Evolutionary conservation across 345 rosid species (phyloP), one percentile per base, ranked within the genome.

Genomic region (Heritiera littoralis): DNA sequence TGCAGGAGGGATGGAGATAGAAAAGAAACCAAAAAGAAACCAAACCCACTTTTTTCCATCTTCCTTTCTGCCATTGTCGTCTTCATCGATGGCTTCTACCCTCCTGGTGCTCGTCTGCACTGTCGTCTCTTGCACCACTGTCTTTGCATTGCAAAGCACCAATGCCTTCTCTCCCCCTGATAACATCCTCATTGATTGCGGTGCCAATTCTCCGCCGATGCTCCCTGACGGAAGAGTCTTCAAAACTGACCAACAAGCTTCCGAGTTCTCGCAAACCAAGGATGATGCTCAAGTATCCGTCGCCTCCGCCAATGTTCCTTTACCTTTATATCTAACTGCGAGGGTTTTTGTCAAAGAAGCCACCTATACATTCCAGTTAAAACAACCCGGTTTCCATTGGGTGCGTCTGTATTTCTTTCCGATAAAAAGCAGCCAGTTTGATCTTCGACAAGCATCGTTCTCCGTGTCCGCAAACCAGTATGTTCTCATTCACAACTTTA

Each of bases 321-420:
- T 90, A 1, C 87, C 95, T 5, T 77, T 93, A 6, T 93, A 89
- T 78, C 75, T 83, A 43, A 78, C 86, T 0, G 95, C 94, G 1
- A 89, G 92, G 77, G 85, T 93, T 80, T 93, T 93, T 75, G 64
- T 14, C 1, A 79, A 89, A 54, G 87, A 90, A 76, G 86, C 95
- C 30, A 88, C 85, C 32, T 93, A 91, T 60, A 74, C 83, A 2
- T 90, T 93, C 71, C 80, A 81, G 28, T 60, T 91, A 80, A 81
- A 85, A 0, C 78, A 76, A 7, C 89, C 95, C 9, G 95, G 97
- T 11, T 92, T 86, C 83, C 97, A 92, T 81, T 92, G 92, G 92
- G 82, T 92, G 72, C 92, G 97, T 4, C 90, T 92, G 46, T 90
- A 92, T 82, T 89, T 92, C 82, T 86, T 71, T 55, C 84, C 93